Evolutionary conservation across 805 yeast species (phyloP), one percentile per base, ranked within the genome.

Genomic region (Candida piceae): DNA sequence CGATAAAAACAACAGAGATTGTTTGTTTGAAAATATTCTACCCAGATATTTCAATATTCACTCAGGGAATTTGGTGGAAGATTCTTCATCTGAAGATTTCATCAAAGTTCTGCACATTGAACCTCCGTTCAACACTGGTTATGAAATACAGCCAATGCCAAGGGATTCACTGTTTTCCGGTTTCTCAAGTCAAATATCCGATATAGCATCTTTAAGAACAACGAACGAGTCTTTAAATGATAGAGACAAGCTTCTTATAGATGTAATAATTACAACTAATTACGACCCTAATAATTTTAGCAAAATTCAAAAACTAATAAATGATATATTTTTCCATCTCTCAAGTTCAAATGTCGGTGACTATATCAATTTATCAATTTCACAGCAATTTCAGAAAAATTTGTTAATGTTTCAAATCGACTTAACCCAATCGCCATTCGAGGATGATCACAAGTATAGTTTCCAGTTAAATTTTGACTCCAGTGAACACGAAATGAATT

Each of bases 21-120:
- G 49, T 24, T 34, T 45, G 16, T 39, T 45, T n/a, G 37, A 38
- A 19, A 16, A 34, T 22, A 38, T 45, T 3, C 25, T 45, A 16
- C 49, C 49, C 2, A 38, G 35, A 24, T 34, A 37, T 16, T 32
- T 41, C 11, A 27, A 35, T 7, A 20, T 39, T 4, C 26, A 35
- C 19, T 15, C 34, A 5, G 26, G 13, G 4, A 35, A 24, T 10
- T 19, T 21, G 8, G 20, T 38, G 6, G 26, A 12, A n/a, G 17
- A 17, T n/a, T 21, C n/a, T 6, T 15, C 32, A 24, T 11, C 19
- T 31, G 41, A 34, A 15, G 38, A 31, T 25, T 3, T 19, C 29
- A 18, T 29, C 31, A 16, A n/a, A n/a, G n/a, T n/a, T n/a, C n/a
- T n/a, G n/a, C n/a, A n/a, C n/a, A n/a, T n/a, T n/a, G n/a, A n/a